Evolutionary conservation across 78 protist species (phyloP).

Genomic region (Abeoforma whisleri): DNA sequence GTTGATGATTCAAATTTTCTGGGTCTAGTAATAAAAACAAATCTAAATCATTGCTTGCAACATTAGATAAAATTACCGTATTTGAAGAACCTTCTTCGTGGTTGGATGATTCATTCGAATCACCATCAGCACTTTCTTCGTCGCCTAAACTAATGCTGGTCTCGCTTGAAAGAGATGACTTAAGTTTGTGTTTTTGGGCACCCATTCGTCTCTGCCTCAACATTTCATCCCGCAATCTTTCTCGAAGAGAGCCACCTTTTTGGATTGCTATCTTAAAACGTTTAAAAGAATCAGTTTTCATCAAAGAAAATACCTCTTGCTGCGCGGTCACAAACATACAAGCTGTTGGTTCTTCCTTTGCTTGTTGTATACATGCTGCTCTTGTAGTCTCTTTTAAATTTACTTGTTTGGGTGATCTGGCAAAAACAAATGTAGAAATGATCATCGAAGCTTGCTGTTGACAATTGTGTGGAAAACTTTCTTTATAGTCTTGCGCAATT

Average conservation of each 20-base stretch:
- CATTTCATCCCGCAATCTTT: neutral
- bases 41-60: too few relatives aligned
- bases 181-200: too few relatives aligned
- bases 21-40: too few relatives aligned
- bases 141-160: too few relatives aligned
- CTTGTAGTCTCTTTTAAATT: neutral
- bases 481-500: neutral
- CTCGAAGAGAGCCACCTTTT: neutral
- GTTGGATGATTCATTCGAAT: too few relatives aligned
- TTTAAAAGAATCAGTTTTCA: neutral
- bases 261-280: neutral
- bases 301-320: neutral
- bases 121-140: too few relatives aligned
- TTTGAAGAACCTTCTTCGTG: too few relatives aligned
- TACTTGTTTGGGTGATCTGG: neutral
- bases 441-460: neutral
- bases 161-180: too few relatives aligned
- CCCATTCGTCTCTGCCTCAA: neutral
- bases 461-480: neutral
- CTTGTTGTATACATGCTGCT: neutral
- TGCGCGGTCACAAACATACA: neutral
- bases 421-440: neutral
- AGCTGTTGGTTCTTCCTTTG: neutral
- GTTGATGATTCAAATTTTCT: too few relatives aligned
- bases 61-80: too few relatives aligned